phyloP scores from a whole-genome alignment of 2,329 filamentous ascomycete genomes.

The Fusarium buharicum region DNA sequence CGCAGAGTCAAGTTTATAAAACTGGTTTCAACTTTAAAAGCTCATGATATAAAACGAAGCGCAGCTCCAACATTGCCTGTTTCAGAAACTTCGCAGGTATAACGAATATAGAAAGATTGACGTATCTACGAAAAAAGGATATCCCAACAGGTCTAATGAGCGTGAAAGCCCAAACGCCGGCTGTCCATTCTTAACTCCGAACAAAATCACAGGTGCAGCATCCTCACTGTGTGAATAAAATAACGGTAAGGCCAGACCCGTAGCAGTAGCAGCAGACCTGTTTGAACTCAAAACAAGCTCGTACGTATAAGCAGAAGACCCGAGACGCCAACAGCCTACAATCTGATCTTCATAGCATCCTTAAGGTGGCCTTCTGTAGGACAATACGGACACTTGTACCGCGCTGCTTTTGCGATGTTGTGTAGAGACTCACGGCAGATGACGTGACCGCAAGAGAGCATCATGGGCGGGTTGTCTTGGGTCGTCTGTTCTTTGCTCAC shows the following conservation, averaged over 20 bases:
- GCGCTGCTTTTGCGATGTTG: constrained; percentile 78
- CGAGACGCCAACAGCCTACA: constrained; percentile 55
- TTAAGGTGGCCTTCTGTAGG: constrained; percentile 81
- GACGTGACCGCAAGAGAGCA: constrained; percentile 95
- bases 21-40: constrained; percentile 30
- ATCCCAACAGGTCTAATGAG: constrained; percentile 26
- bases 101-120: constrained; percentile 9
- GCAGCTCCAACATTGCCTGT: constrained; percentile 18
- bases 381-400: constrained; percentile 97
- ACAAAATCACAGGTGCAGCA: constrained; percentile 8
- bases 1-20: neutral
- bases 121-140: constrained; percentile 8
- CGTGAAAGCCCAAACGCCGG: constrained; percentile 35
- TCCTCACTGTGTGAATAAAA: neutral
- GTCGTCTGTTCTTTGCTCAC: constrained; percentile 97
- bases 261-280: neutral
- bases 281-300: neutral
- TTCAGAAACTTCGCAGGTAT: constrained; percentile 8
- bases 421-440: constrained; percentile 86
- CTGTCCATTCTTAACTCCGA: constrained; percentile 25
- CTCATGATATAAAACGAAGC: constrained; percentile 10
- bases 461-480: constrained; percentile 92
- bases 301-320: neutral
- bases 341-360: constrained; percentile 78
- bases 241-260: constrained; percentile 16